Percentiles rank a stretch among this genome's conserved stretches.
Conservation (phyloP, 2,329 filamentous ascomycete species). For the Pestalotiopsis sp. region DNA sequence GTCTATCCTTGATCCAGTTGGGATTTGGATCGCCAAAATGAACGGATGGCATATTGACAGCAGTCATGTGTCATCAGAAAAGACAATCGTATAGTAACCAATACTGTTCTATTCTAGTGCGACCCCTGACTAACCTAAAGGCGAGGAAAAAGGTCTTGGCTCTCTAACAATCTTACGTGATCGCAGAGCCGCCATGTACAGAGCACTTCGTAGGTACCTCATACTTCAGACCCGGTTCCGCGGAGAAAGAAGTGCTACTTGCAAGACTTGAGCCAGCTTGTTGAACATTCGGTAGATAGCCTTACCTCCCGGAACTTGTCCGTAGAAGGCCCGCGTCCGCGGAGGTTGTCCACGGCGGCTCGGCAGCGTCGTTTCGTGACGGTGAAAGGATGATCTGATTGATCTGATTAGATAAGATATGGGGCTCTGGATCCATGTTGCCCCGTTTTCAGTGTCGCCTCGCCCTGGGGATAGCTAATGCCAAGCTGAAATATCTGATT, state of each 20-base stretch:
- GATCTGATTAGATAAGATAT: neutral
- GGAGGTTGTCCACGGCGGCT: neutral
- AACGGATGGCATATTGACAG: too few species aligned
- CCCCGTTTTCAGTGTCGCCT: neutral
- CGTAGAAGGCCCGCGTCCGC: neutral
- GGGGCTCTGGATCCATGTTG: neutral
- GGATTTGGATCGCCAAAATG: too few species aligned
- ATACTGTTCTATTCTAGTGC: too few species aligned
- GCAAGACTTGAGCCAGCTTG: neutral
- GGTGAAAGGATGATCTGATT: neutral
- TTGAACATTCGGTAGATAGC: neutral
- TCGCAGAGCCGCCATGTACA: too few species aligned
- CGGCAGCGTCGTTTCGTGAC: neutral
- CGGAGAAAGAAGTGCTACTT: neutral
- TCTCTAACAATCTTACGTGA: too few species aligned
- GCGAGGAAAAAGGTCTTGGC: too few species aligned
- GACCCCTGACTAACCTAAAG: too few species aligned
- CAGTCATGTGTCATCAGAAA: too few species aligned
- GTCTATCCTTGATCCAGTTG: too few species aligned
- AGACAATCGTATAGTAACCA: too few species aligned
- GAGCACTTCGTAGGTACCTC: neutral
- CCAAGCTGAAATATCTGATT: neutral
- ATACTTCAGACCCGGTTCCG: neutral
- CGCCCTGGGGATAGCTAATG: neutral
- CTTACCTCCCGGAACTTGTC: neutral